Conservation (phyloP, 768 basidiomycete genomes). For the Sporobolomyces roseus region DNA sequence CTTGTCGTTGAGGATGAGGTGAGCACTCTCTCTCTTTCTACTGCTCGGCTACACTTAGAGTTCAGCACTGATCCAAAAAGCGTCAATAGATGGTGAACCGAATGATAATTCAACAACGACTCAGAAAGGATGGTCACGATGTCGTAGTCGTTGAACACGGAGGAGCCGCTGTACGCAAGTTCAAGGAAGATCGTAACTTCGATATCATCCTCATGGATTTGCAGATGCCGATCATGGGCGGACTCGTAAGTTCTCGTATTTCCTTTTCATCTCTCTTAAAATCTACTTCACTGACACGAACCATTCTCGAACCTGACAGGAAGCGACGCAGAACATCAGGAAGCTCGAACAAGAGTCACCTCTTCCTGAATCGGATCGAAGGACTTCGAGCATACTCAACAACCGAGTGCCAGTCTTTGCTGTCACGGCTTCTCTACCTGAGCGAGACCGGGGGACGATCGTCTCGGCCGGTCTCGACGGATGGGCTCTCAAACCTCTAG, state of each 20-base stretch:
- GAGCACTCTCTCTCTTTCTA: slow-evolving; percentile 25
- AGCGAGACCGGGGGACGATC: slow-evolving; percentile 32
- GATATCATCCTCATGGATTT: slow-evolving; percentile 80
- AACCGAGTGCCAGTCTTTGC: slow-evolving; percentile 74
- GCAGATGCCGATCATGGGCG: slow-evolving; percentile 73
- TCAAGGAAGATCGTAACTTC: slow-evolving; percentile 58
- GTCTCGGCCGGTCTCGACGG: slow-evolving; percentile 51
- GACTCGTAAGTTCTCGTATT: slow-evolving; percentile 51
- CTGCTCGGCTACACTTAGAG: not conserved
- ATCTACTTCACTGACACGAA: not conserved
- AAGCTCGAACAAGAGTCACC: slow-evolving; percentile 54
- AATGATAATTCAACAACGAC: slow-evolving; percentile 63
- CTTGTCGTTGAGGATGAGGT: slow-evolving; percentile 63
- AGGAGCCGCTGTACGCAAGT: slow-evolving; percentile 64
- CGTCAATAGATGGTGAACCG: slow-evolving; percentile 73
- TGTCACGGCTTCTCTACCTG: slow-evolving; percentile 67
- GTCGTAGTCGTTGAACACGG: slow-evolving; percentile 69
- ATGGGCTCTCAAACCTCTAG: slow-evolving; percentile 78
- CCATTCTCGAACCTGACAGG: slow-evolving; percentile 33
- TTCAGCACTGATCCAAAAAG: no score
- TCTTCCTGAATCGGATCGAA: slow-evolving; percentile 28
- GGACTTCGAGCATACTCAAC: slow-evolving; percentile 57
- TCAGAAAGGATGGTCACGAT: slow-evolving; percentile 63
- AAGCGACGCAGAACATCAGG: slow-evolving; percentile 66
- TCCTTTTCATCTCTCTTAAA: no score